phyloP scores from a whole-genome alignment of 2,329 filamentous ascomycete species.

The Colletotrichum abscissum region DNA sequence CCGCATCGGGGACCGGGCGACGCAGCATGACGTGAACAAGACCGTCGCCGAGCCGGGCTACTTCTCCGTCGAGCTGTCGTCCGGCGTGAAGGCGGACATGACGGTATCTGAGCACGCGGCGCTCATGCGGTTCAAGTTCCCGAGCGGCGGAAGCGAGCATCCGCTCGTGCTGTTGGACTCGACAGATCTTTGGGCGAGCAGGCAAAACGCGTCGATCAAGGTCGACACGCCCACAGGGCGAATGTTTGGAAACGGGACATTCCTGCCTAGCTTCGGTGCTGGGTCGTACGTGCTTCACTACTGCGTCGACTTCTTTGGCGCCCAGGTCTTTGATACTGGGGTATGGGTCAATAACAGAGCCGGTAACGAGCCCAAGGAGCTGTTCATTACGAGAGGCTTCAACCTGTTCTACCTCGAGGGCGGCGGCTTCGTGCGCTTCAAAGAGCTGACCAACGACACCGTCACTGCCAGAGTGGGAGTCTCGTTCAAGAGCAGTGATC shows the following conservation, averaged over 20 bases:
- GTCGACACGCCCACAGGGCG: conserved; percentile 63
- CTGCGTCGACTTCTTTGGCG: conserved; percentile 69
- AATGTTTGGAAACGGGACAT: conserved; percentile 67
- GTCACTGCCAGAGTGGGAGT: conserved; percentile 71
- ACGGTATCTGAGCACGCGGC: conserved; percentile 70
- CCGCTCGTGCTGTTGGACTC: conserved; percentile 70
- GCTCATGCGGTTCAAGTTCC: conserved; percentile 71
- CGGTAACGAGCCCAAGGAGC: conserved; percentile 49
- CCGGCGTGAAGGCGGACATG: conserved; percentile 67
- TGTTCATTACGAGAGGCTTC: conserved; percentile 52
- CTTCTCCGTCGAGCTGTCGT: conserved; percentile 66
- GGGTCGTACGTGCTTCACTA: conserved; percentile 69
- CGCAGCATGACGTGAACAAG: conserved; percentile 48
- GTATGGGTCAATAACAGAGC: conserved; percentile 54
- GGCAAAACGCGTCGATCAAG: conserved; percentile 56
- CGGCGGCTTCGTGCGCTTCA: conserved; percentile 68
- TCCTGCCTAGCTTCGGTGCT: conserved; percentile 70
- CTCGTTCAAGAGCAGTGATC: conserved; percentile 70
- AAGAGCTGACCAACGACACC: conserved; percentile 53
- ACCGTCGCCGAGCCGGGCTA: conserved; percentile 65
- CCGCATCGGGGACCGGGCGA: conserved; percentile 57
- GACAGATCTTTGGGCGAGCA: conserved; percentile 62
- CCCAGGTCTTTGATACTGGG: conserved; percentile 46
- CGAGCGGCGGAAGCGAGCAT: conserved; percentile 43
- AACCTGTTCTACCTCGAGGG: conserved; percentile 55